Conservation (phyloP, 208 protist genomes). For the Acanthamoeba royreba region DNA sequence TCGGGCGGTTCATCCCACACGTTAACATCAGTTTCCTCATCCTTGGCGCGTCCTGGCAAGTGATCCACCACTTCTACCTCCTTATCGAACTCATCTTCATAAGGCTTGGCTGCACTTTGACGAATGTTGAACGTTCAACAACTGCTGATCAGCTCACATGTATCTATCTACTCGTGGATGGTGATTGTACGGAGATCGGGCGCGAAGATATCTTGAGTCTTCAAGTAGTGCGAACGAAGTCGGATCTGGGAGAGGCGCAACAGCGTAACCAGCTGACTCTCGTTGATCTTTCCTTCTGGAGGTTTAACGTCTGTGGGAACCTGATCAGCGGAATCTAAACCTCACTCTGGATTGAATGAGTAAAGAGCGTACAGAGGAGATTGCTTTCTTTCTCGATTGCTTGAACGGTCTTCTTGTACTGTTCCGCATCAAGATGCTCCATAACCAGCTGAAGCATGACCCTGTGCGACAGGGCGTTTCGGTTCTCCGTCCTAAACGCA, state of each 20-base stretch:
- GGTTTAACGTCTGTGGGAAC: not conserved
- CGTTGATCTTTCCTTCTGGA: not conserved
- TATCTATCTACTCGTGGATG: too few species aligned
- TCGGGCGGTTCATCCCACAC: slow-evolving; percentile 15
- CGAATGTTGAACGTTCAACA: not conserved
- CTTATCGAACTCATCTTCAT: not conserved
- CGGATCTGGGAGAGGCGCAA: not conserved
- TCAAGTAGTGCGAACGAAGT: not conserved
- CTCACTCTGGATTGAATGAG: too few species aligned
- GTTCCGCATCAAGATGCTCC: not conserved
- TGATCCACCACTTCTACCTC: slow-evolving; percentile 8
- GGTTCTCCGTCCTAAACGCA: not conserved
- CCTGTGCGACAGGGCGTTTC: not conserved
- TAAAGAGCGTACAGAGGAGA: not conserved
- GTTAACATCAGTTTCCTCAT: not conserved
- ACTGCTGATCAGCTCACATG: not conserved
- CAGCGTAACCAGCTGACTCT: not conserved
- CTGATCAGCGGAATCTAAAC: too few species aligned
- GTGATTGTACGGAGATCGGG: not conserved
- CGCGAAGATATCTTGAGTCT: not conserved
- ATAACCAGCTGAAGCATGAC: not conserved
- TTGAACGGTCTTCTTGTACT: not conserved
- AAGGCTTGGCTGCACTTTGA: not conserved
- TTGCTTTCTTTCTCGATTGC: not conserved
- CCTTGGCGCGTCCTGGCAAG: not conserved